These are phyloP conservation scores for Choiromyces venosus DNA, from an alignment of 495 filamentous ascomycete species.

Conservation along the genomic window DNA sequence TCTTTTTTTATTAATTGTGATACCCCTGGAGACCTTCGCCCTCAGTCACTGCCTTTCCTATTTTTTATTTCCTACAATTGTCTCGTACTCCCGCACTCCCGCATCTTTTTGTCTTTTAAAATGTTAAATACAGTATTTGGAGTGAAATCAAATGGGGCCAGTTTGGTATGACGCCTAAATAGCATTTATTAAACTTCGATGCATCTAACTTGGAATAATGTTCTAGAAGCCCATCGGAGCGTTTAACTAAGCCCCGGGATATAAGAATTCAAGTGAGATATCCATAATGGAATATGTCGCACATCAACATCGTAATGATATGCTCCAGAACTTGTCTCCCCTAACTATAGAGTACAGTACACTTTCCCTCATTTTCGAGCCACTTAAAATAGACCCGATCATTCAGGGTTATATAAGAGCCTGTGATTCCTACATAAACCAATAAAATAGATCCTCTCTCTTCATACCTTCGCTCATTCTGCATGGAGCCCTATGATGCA, in stretches of 20 bases:
- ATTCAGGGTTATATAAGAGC: not conserved
- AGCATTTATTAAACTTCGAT: not conserved
- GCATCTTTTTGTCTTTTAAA: not conserved
- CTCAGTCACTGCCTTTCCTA: not conserved
- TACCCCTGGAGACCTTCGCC: not conserved
- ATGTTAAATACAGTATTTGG: not conserved
- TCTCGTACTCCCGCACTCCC: not conserved
- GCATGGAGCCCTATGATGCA: not conserved
- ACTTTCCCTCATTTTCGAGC: not conserved
- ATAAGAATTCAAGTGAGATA: not conserved
- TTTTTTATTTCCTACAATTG: not conserved
- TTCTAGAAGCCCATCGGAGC: not conserved
- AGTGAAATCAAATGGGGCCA: not conserved
- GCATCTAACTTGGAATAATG: not conserved
- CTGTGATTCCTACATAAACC: not conserved
- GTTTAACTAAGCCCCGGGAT: not conserved
- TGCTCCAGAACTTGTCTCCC: not conserved
- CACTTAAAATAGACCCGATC: not conserved
- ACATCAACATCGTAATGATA: not conserved
- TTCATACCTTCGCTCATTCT: not conserved
- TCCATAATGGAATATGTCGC: not conserved
- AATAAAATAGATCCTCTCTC: not conserved
- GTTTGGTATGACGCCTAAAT: not conserved
- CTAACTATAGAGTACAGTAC: not conserved
- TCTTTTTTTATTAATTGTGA: not conserved